Evolutionary conservation across 345 rosid species (phyloP).

Genomic region (Eucalyptus erythrocorys): DNA sequence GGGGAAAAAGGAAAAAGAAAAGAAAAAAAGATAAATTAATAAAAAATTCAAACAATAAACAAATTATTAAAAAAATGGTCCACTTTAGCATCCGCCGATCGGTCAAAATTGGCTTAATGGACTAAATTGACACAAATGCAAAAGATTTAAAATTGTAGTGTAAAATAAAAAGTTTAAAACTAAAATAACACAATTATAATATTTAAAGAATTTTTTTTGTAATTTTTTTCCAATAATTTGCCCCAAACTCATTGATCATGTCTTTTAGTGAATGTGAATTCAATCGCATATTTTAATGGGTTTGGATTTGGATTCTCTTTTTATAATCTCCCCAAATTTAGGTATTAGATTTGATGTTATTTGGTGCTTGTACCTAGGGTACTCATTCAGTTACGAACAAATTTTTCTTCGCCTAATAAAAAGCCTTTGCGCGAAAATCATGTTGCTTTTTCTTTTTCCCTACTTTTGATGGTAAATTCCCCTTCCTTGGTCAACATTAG

Average conservation of each 20-base stretch:
- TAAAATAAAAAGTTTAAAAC: accelerated
- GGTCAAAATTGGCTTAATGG: accelerated
- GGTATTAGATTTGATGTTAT: background rate
- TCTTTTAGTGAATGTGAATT: background rate
- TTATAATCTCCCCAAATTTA: background rate
- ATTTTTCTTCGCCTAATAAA: background rate
- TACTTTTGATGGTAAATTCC: background rate
- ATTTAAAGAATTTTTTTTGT: too few species aligned
- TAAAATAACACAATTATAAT: too few species aligned
- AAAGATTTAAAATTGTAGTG: too few species aligned
- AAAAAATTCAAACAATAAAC: too few species aligned
- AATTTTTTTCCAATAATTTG: background rate
- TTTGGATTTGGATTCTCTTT: background rate
- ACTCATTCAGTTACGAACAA: background rate
- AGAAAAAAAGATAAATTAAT: too few species aligned
- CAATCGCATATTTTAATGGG: background rate
- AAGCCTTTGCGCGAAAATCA: background rate
- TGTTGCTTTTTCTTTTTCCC: background rate
- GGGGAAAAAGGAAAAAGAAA: too few species aligned
- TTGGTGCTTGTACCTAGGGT: background rate
- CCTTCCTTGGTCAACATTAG: background rate
- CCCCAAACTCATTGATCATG: accelerated
- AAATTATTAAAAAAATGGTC: too few species aligned
- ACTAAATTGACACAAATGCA: accelerated
- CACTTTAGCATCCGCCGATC: accelerated